Evolutionary conservation across 2,329 filamentous ascomycete genomes (phyloP).

Genomic region (Tolypocladium nubicola): DNA sequence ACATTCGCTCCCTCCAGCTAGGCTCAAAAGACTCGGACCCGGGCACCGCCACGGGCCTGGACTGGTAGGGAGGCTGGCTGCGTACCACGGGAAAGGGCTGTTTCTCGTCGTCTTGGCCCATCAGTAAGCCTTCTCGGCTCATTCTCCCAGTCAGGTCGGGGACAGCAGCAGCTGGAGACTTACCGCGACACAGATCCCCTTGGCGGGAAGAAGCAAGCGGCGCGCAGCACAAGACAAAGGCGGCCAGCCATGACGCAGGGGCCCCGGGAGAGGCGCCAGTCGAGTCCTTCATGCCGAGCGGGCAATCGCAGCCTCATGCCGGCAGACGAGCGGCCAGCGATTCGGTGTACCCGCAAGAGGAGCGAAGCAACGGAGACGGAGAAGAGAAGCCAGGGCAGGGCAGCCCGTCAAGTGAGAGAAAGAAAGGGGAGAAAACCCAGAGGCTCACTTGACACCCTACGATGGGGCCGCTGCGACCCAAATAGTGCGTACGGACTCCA

Average conservation of each 20-base stretch:
- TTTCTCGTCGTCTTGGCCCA: slow-evolving; percentile 21
- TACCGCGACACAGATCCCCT: slow-evolving; percentile 28
- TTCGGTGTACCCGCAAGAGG: slow-evolving; percentile 3
- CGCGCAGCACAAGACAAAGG: slow-evolving; percentile 33
- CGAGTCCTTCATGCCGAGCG: slow-evolving; percentile 28
- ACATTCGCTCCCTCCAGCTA: slow-evolving; percentile 9
- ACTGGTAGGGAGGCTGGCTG: slow-evolving; percentile 17
- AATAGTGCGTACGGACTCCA: background rate
- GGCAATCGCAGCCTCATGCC: slow-evolving; percentile 6
- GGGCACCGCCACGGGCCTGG: slow-evolving; percentile 15
- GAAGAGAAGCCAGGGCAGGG: background rate
- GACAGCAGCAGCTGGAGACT: slow-evolving; percentile 17
- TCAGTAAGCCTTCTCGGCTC: slow-evolving; percentile 14
- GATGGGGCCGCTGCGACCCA: slow-evolving; percentile 6
- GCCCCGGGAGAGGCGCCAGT: slow-evolving; percentile 30
- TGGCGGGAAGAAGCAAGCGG: slow-evolving; percentile 26
- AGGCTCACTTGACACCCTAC: slow-evolving; percentile 6
- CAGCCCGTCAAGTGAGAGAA: background rate
- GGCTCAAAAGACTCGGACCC: slow-evolving; percentile 8
- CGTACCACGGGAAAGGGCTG: slow-evolving; percentile 12
- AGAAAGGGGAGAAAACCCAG: background rate
- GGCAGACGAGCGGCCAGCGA: slow-evolving; percentile 13
- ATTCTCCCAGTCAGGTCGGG: background rate
- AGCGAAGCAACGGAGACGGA: slow-evolving; percentile 5
- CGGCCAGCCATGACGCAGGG: slow-evolving; percentile 36